Base-by-base conservation (phyloP, 208 protist species). In the Crithidia expoeki region DNA sequence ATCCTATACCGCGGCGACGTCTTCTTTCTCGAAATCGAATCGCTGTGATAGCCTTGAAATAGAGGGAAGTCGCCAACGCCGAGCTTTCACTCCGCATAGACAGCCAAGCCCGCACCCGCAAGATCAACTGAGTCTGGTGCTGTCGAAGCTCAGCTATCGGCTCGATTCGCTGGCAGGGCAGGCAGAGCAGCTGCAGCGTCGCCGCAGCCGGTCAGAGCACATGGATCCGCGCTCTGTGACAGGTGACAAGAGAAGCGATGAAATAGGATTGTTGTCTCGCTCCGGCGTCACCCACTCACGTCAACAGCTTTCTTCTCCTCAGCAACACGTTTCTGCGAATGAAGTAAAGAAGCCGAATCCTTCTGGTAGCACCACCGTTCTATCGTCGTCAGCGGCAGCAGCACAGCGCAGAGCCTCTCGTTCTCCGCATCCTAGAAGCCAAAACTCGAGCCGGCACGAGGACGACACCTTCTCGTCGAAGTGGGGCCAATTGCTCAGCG, bases 401-500 rank as follows among this genome's bases (percentile, higher is more conserved):
- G 33, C 4, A 21, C 33, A 30, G 34, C 30, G 55, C n/a, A 60
- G 46, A 17, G 25, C 34, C 10, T 25, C 55, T 3, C 55, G 55
- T 17, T 60, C 60, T 2, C 46, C 60, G n/a, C 42, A 52, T 12
- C 17, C 21, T 17, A 59, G 30, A 19, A 42, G 52, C 3, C 21
- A 30, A 19, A 30, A 21, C 33, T 65, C 46, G 4, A 55, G 42
- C 27, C 58, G 23, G 17, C 46, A 28, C 9, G 46, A 40, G 16
- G 58, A 63, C 33, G 27, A 27, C 34, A 73, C 16, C 7, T 27
- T 68, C 19, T 66, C 60, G 1, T 46, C 51, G 2, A 79, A 79
- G 59, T 79, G 73, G 66, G 33, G 67, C 23, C 61, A 25, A 5
- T 40, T 79, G 14, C 55, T 79, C 1, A 16, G 33, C 32, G 32